Evolutionary conservation across 257 asterid species (phyloP), one percentile per base, ranked within the genome.

Genomic region (Rubia yunnanensis): DNA sequence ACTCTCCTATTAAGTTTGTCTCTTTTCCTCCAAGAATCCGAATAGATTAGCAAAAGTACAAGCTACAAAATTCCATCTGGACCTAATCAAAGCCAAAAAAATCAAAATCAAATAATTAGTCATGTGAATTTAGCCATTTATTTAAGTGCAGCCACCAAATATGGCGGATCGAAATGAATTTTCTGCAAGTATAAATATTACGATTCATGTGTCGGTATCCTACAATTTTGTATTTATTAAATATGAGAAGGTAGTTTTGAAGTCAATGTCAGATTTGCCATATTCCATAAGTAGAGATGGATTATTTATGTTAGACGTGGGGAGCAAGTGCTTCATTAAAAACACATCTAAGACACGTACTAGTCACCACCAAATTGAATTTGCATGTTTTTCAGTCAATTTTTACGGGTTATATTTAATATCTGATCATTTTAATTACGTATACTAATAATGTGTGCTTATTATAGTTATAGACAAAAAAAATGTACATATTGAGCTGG

Each of bases 291-390:
- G 2, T 48, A 54, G n/a, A 11, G 70, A 64, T 52, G 22, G n/a
- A 64, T 44, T 44, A 54, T 56, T 44, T 8, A 66, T 60, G 26
- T 28, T 56, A n/a, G 26, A 70, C 64, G 64, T 56, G 78, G 72
- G 50, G 38, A 23, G 20, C 57, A 74, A 68, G 69, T 76, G 73
- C 69, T 65, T 72, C 60, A 68, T 44, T 4, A 15, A 17, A 20
- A 72, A 63, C 46, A 20, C 65, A 48, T 60, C n/a, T 65, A 5
- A 5, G 66, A 68, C 65, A 73, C 20, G 59, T 36, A 63, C 67
- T 24, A 34, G 9, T 34, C 41, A 64, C 56, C 61, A 44, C 52
- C 52, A 44, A 44, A 44, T 44, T 44, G 4, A 13, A 11, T 41
- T 41, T 41, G 6, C 6, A 41, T n/a, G n/a, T n/a, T n/a, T n/a